A percentile compares a stretch with the other conserved stretches of the same genome.
Conservation (phyloP, 345 rosid genomes). For the Sisymbrium irio region DNA sequence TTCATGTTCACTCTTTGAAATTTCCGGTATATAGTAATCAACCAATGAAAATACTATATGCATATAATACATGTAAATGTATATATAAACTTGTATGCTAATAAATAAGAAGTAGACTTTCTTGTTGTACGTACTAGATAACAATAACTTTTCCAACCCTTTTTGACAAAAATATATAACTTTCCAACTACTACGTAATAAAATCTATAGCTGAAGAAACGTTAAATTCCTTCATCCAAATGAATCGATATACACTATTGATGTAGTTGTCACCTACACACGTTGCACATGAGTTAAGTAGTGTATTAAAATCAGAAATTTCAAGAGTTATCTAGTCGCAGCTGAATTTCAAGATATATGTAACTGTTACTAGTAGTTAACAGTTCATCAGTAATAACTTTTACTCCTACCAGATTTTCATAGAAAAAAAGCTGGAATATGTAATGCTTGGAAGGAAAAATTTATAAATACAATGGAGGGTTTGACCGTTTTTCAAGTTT, state of each 20-base stretch:
- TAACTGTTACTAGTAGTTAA: background rate
- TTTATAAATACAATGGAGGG: too few relatives aligned
- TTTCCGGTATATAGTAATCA: background rate
- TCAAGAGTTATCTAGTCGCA: background rate
- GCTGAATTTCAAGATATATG: background rate
- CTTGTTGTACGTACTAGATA: background rate
- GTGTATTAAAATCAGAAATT: background rate
- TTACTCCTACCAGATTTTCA: too few relatives aligned
- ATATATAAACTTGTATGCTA: background rate
- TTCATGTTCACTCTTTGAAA: background rate
- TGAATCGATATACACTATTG: background rate
- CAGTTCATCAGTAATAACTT: background rate
- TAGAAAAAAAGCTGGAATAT: too few relatives aligned
- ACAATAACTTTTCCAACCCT: background rate
- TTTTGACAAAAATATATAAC: background rate
- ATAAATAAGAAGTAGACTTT: background rate
- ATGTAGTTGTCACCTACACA: background rate
- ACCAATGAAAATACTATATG: background rate
- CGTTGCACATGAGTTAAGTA: background rate
- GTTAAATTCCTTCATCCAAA: background rate
- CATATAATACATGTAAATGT: too few relatives aligned
- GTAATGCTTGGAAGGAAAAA: too few relatives aligned
- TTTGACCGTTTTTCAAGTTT: too few relatives aligned
- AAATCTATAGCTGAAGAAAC: background rate
- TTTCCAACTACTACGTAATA: slow-evolving; percentile 6